Base-by-base conservation (phyloP, 2,329 filamentous ascomycete genomes). In the Fusarium decemcellulare region DNA sequence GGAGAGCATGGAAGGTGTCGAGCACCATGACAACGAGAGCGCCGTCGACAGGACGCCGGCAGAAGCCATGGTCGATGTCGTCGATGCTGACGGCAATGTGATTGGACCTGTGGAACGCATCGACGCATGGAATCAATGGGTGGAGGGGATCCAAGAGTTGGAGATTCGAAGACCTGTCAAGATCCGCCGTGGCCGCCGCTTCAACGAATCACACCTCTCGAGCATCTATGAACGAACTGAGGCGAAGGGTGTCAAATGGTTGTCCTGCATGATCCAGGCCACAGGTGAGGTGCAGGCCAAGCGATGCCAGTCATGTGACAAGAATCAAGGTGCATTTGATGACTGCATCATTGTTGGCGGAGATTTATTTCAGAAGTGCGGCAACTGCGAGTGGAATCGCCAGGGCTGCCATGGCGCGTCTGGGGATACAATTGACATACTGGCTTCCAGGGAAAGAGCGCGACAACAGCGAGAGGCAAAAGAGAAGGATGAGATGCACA, bases 381-480 rank as follows among this genome's bases (percentile, higher is more conserved):
- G 83, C 32, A 87, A 86, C 65, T 87, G 85, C 65, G 83, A 86
- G 68, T 87, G 84, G 84, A 83, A 82, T 63, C 79, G 78, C 3
- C 77, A 79, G 55, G 76, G 76, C 16, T 83, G 81, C 44, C 78
- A 80, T 44, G 76, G 72, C 12, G 76, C 75, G 2, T 74, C 74
- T n/a, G 74, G 67, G 7, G 64, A 74, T 18, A 65, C 61, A 16
- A 70, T 75, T 30, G 72, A 74, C 18, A 48, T 70, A 34, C 32
- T 63, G 2, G 61, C 65, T 12, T 61, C 70, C 4, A 72, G 61
- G 47, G 59, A 65, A 44, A 65, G 60, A 51, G 53, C 71, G 15
- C 73, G 61, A 34, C 59, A 42, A 16, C 62, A 63, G 8, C 69
- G 56, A 44, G 63, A 66, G 6, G 42, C 58, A 2, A 58, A 65